Base-by-base conservation (phyloP, 306 rosid species). In the Prunus kanzakura region DNA sequence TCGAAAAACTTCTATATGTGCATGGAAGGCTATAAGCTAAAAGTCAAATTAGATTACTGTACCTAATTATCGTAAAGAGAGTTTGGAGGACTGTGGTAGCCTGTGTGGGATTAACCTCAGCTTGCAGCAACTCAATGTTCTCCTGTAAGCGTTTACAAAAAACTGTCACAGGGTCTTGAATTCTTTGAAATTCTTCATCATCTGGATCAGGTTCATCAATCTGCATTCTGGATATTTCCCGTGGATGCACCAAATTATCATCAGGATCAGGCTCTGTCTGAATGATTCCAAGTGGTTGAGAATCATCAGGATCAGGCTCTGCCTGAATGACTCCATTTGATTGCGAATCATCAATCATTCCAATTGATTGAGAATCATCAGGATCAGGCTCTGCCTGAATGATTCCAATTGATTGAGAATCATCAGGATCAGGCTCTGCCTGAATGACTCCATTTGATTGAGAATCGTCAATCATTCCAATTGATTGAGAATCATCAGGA, bases 191-290 rank as follows among this genome's bases (percentile, higher is more conserved):
- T 82, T 89, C 97, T 79, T 88, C 82, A 85, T 95, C 97, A 83
- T 95, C 93, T 7, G 97, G 93, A 86, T 92, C 91, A 16, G 92
- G 96, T 76, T 92, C 97, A 64, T 79, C 87, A 43, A 82, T 80
- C 81, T 80, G 90, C 87, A 81, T 74, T 25, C 83, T 75, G 69
- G 88, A 84, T 29, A 64, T 71, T 32, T 78, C 84, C 46, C 80
- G 83, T 64, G 84, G 78, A 60, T 78, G 74, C 76, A 64, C 81
- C 62, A 67, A 64, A 63, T 64, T 78, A 64, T 84, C 90, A 82
- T 82, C 83, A 18, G 89, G 92, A 82, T 4, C 87, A 64, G 89
- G 89, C 82, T 87, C 88, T 46, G 75, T 64, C 72, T 8, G 80
- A 67, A 79, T 64, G 64, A 60, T 75, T 35, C 71, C 82, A 72